Evolutionary conservation across 2,329 filamentous ascomycete species (phyloP).

Genomic region (Corynespora cassiicola): DNA sequence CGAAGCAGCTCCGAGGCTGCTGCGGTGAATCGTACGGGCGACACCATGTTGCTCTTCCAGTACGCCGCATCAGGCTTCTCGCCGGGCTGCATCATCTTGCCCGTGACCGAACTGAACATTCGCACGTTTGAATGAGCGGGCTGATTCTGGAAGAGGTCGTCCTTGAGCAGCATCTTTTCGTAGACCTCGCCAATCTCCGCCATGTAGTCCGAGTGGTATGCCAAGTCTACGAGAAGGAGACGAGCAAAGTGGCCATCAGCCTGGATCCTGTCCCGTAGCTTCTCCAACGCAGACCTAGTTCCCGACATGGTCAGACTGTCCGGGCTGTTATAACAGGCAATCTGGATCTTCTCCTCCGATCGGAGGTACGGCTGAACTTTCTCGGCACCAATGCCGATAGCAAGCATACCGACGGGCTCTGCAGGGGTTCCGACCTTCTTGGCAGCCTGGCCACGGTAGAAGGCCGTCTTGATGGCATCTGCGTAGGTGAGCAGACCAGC

Average conservation of each 20-base stretch:
- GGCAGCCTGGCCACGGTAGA: conserved; percentile 25
- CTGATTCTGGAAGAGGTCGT: conserved; percentile 3
- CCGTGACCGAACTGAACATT: conserved; percentile 12
- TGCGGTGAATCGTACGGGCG: conserved; percentile 12
- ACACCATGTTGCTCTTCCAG: conserved; percentile 18
- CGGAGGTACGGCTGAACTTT: conserved; percentile 9
- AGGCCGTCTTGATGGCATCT: conserved; percentile 19
- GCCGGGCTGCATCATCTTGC: background rate
- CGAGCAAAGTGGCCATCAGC: conserved; percentile 18
- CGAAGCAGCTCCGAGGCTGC: background rate
- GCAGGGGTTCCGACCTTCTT: background rate
- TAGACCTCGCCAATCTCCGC: conserved; percentile 11
- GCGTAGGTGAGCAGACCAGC: conserved; percentile 14
- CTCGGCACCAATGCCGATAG: conserved; percentile 22
- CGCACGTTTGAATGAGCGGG: background rate
- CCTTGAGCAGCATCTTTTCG: conserved; percentile 5
- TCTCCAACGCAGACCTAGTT: conserved; percentile 43
- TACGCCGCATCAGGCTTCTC: conserved; percentile 6
- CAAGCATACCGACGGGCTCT: conserved; percentile 24
- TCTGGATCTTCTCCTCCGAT: conserved; percentile 9
- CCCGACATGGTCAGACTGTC: conserved; percentile 51
- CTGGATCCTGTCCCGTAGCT: conserved; percentile 6
- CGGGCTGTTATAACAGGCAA: conserved; percentile 43
- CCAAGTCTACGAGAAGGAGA: conserved; percentile 18
- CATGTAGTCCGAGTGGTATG: conserved; percentile 24